Percentiles rank a stretch among this genome's conserved stretches.
Conservation (phyloP, 2,329 filamentous ascomycete genomes). For the Botrytis pseudocinerea region DNA sequence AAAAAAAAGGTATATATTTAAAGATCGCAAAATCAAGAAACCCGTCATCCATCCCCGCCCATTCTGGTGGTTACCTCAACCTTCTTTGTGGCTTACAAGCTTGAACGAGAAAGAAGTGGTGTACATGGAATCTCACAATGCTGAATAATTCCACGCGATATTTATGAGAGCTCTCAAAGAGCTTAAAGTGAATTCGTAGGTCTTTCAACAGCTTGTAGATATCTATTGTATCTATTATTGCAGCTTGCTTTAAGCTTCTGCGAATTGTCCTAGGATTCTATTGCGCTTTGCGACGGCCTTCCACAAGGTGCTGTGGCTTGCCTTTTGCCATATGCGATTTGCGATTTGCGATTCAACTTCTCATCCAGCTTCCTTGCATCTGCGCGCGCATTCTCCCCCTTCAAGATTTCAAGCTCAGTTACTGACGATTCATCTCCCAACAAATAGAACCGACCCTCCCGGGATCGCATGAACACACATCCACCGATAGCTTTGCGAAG, state of each 20-base stretch:
- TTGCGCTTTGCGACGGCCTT: conserved; percentile 5
- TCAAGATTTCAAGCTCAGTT: conserved; percentile 24
- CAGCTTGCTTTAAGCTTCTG: conserved; percentile 30
- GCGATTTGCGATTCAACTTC: neutral
- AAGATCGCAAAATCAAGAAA: conserved; percentile 1
- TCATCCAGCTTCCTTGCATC: neutral
- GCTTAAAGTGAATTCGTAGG: conserved; percentile 41
- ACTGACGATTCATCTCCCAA: conserved; percentile 21
- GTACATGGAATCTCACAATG: conserved; percentile 36
- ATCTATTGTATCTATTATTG: conserved; percentile 28
- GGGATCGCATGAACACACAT: conserved; percentile 39
- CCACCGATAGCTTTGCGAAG: conserved; percentile 30
- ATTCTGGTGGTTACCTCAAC: neutral
- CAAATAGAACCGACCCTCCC: conserved; percentile 25
- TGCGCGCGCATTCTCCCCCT: neutral
- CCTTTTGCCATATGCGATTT: neutral
- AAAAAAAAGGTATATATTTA: conserved; percentile 13
- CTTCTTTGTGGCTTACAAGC: conserved; percentile 19
- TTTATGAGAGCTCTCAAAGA: conserved; percentile 38
- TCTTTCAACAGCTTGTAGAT: conserved; percentile 39
- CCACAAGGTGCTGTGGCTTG: neutral
- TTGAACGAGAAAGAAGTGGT: conserved; percentile 22
- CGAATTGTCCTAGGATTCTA: conserved; percentile 7
- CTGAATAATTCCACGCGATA: conserved; percentile 39
- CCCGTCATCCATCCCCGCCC: neutral